These are phyloP conservation scores for Lipomyces mesembrius DNA, from an alignment of 805 yeast species.

Conservation along the genomic window DNA sequence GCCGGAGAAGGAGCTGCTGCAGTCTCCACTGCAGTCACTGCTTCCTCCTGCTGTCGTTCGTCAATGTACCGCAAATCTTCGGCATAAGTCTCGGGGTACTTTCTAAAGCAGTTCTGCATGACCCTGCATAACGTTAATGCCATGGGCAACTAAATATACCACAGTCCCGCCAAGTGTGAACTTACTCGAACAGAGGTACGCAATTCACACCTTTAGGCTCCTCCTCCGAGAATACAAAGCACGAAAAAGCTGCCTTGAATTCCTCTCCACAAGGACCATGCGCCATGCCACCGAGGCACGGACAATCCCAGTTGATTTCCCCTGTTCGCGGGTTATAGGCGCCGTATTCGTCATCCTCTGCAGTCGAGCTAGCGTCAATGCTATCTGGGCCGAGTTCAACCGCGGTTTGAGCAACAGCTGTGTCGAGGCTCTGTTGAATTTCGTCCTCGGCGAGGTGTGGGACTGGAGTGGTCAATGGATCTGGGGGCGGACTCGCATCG, in stretches of 20 bases:
- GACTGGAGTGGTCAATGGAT: background rate
- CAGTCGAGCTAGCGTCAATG: background rate
- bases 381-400: background rate
- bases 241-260: slow-evolving; percentile 90
- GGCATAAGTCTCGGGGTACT: slow-evolving; percentile 89
- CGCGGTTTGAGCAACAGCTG: slow-evolving; percentile 9
- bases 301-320: slow-evolving; percentile 99
- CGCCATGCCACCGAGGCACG: slow-evolving; percentile 99
- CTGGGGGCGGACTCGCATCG: background rate
- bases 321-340: slow-evolving; percentile 97
- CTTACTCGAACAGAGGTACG: slow-evolving; percentile 74
- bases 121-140: slow-evolving; percentile 41
- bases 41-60: slow-evolving; percentile 20
- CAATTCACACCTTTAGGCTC: slow-evolving; percentile 98
- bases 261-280: slow-evolving; percentile 98
- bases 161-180: background rate
- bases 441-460: slow-evolving; percentile 5
- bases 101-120: slow-evolving; percentile 94
- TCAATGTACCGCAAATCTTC: slow-evolving; percentile 64
- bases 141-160: background rate
- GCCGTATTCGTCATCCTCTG: slow-evolving; percentile 47
- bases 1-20: background rate
- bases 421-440: slow-evolving; percentile 10
- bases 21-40: background rate
- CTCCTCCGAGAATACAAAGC: slow-evolving; percentile 89